Evolutionary conservation across 176 grass and related monocot species (phyloP).

Genomic region (Aechmea fasciata): DNA sequence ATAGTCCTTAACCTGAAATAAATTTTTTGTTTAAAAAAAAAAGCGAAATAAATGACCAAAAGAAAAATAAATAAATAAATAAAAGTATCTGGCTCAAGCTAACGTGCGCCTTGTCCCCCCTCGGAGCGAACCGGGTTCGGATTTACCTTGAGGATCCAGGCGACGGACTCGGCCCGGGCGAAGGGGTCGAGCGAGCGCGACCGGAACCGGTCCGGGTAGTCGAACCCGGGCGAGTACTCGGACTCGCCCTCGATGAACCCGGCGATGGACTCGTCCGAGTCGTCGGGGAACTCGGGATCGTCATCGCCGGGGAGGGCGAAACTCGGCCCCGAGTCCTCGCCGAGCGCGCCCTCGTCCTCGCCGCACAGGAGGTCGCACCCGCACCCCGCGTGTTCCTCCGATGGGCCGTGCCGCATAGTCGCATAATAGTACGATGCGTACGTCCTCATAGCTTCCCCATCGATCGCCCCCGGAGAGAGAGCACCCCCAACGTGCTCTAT

Average conservation of each 20-base stretch:
- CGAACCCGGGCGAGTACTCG: conserved; percentile 48
- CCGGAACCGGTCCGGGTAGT: conserved; percentile 59
- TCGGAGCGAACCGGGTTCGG: no score
- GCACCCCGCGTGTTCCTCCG: neutral
- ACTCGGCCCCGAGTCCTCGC: no score
- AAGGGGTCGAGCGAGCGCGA: conserved; percentile 53
- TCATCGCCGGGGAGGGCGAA: neutral
- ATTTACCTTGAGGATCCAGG: conserved; percentile 85
- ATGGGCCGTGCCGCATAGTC: neutral
- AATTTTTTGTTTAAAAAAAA: neutral
- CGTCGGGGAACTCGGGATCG: conserved; percentile 13
- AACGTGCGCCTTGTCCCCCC: neutral
- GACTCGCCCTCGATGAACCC: conserved; percentile 54
- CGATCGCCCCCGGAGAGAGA: conserved; percentile 34
- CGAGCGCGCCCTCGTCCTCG: conserved; percentile 48
- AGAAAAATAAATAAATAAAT: neutral
- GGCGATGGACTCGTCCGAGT: conserved; percentile 29
- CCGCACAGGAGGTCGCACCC: conserved; percentile 50
- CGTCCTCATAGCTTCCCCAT: conserved; percentile 3
- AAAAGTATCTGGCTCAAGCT: neutral
- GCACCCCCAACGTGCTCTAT: conserved; percentile 29
- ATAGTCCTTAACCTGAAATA: conserved; percentile 53
- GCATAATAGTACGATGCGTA: neutral
- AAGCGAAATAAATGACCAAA: neutral
- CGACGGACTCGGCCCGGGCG: conserved; percentile 57